Conservation (phyloP, 192 early-diverging fungal genomes). For the Gonapodya prolifera region DNA sequence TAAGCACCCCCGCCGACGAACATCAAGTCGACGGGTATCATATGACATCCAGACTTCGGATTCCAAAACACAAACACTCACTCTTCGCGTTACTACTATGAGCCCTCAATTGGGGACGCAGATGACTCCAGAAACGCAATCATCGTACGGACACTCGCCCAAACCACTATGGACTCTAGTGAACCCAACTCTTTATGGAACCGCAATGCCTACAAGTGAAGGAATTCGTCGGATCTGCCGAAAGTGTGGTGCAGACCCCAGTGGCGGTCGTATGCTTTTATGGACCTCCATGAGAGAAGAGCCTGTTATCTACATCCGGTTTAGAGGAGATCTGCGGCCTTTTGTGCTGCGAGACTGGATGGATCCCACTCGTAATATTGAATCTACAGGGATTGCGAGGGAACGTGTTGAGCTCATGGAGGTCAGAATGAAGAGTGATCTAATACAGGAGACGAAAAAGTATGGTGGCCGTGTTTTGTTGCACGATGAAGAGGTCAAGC, state of each 20-base stretch:
- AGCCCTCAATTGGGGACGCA: background rate
- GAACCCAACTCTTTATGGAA: constrained; percentile 27
- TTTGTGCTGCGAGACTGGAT: constrained; percentile 45
- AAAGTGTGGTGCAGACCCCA: constrained; percentile 33
- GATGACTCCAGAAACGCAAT: background rate
- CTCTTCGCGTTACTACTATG: background rate
- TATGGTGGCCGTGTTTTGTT: constrained; percentile 39
- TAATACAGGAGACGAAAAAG: constrained; percentile 27
- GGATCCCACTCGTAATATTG: constrained; percentile 50
- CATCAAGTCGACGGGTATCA: background rate
- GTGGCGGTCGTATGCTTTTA: constrained; percentile 23
- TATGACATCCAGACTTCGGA: background rate
- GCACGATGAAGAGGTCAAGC: constrained; percentile 37
- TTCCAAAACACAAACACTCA: background rate
- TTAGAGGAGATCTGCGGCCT: constrained; percentile 25
- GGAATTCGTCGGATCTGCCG: constrained; percentile 32
- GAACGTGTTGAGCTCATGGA: constrained; percentile 56
- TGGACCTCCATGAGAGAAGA: constrained; percentile 57
- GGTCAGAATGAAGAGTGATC: constrained; percentile 40
- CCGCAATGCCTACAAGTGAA: constrained; percentile 50
- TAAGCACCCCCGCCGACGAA: background rate
- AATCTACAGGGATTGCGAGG: constrained; percentile 45
- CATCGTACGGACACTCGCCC: background rate
- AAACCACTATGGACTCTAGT: constrained; percentile 3
- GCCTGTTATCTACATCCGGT: constrained; percentile 41